Evolutionary conservation across 108 stramenopile species (phyloP).

Genomic region (Hondaea fermentalgiana): DNA sequence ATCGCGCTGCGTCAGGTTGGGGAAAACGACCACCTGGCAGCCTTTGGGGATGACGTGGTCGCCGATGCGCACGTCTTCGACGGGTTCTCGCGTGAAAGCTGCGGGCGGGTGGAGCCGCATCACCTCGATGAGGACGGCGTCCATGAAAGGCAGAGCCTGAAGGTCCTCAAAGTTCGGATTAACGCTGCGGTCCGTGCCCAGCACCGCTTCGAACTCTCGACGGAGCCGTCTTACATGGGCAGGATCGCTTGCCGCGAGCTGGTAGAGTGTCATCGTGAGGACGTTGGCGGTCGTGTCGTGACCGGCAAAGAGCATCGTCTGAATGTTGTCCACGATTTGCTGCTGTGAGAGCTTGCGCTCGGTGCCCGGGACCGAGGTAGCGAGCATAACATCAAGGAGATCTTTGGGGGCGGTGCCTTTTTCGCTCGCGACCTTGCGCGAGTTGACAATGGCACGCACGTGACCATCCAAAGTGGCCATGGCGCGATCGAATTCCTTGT

Average conservation of each 20-base stretch:
- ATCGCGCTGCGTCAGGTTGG: neutral
- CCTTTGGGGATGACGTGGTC: neutral
- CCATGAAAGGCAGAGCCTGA: neutral
- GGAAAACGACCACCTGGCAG: neutral
- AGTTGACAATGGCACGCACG: neutral
- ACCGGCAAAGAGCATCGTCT: slow-evolving; percentile 8
- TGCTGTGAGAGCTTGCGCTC: neutral
- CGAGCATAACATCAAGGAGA: neutral
- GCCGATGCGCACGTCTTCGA: neutral
- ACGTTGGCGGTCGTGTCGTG: neutral
- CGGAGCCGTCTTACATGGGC: neutral
- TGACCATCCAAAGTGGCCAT: neutral
- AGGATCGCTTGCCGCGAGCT: neutral
- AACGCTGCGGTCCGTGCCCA: neutral
- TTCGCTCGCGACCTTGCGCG: neutral
- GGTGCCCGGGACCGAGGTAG: neutral
- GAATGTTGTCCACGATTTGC: neutral
- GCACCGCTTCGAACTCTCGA: neutral
- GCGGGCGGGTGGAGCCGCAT: neutral
- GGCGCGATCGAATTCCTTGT: neutral
- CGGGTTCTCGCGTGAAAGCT: neutral
- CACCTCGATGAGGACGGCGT: neutral
- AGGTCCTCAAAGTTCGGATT: neutral
- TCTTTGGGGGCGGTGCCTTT: neutral
- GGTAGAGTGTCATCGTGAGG: neutral